Evolutionary conservation across 805 yeast species (phyloP).

Genomic region (Kluyveromyces wickerhamii): DNA sequence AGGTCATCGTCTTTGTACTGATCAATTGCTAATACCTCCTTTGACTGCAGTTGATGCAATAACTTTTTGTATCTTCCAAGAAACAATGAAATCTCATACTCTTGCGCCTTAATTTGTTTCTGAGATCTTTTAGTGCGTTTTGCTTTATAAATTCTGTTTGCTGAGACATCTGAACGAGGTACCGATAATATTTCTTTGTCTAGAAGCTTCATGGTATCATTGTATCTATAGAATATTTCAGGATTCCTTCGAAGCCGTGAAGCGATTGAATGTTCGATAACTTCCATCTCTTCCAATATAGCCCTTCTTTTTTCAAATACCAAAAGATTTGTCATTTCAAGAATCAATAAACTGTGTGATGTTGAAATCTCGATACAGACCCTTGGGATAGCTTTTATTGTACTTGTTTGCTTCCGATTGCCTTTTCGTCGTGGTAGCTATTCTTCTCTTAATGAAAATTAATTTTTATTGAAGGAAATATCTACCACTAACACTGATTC

Average conservation of each 20-base stretch:
- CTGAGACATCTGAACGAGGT: constrained; percentile 14
- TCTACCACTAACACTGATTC: no score
- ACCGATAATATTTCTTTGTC: constrained; percentile 10
- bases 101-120: constrained; percentile 48
- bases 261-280: constrained; percentile 58
- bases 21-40: constrained; percentile 5
- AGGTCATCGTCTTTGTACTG: constrained; percentile 16
- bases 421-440: no score
- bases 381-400: no score
- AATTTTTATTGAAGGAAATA: no score
- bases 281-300: constrained; percentile 57
- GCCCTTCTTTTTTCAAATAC: constrained; percentile 35
- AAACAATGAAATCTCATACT: constrained; percentile 57
- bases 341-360: no score
- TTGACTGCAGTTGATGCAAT: constrained; percentile 16
- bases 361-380: no score
- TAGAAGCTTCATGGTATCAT: constrained; percentile 9
- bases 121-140: constrained; percentile 36
- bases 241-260: constrained; percentile 59
- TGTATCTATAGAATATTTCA: constrained; percentile 34
- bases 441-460: no score
- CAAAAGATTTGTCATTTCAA: no score
- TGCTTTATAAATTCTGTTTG: constrained; percentile 26
- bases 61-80: constrained; percentile 37
- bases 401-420: no score